Evolutionary conservation across 371 early-diverging fungal species (phyloP), one percentile per base, ranked within the genome.

Genomic region (Enteropsectra breve): DNA sequence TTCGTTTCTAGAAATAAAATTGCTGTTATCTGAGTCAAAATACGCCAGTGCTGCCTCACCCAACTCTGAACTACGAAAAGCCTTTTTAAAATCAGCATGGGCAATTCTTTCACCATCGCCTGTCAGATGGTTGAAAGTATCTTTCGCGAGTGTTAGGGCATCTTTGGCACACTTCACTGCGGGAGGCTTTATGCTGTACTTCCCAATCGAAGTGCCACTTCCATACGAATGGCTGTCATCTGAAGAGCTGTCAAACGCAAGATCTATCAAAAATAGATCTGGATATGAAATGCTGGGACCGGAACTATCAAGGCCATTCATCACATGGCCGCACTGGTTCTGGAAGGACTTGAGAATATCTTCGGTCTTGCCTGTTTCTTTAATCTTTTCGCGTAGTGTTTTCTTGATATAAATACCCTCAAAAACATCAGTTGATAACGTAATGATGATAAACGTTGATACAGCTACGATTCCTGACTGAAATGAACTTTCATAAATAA

Each of bases 31-130:
- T 5, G 55, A 52, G 57, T 77, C 79, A 69, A 80, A 78, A 55
- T 73, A 78, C 1, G 69, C 15, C 52, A 75, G 76, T 38, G 78
- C 76, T 64, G 75, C 69, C 32, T 70, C 33, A 5, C 77, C 75
- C n/a, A 52, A 45, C 45, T 78, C 70, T 46, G 73, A n/a, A 37
- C 33, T 72, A n/a, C 72, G 61, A 59, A 80, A 80, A 13, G 78
- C 77, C 18, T 37, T 59, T 38, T 55, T 70, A 59, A 80, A 78
- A 36, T 75, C 69, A 15, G 73, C 69, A 63, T 73, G 73, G 11
- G 53, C 66, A 21, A 80, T 52, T 11, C 24, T 26, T 0, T 73
- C 56, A 23, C 56, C 63, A 32, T 63, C 68, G 5, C 24, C 21
- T 11, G 69, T 63, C 29, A 66, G 75, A 52, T 76, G 78, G 1